A percentile compares a stretch with the other conserved stretches of the same genome.
Conservation (phyloP, 2,329 filamentous ascomycete genomes). For the Sclerotinia subarctica region DNA sequence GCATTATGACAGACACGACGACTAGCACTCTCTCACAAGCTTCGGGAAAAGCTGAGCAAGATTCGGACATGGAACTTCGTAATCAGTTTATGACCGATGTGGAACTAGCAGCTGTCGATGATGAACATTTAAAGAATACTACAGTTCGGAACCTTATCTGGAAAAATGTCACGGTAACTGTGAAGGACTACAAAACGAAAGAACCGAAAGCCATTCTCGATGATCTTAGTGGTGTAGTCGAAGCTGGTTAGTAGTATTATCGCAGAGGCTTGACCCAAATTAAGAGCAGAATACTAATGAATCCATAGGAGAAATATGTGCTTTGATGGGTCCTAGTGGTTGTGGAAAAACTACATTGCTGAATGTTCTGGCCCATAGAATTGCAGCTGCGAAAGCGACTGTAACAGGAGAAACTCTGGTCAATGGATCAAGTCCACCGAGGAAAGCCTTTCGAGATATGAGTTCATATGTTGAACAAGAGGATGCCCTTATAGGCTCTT, state of each 20-base stretch:
- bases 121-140: conserved; percentile 56
- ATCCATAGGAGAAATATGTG: conserved; percentile 63
- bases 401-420: conserved; percentile 55
- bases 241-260: conserved; percentile 49
- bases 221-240: conserved; percentile 59
- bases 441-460: conserved; percentile 58
- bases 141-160: conserved; percentile 64
- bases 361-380: conserved; percentile 68
- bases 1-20: conserved; percentile 17
- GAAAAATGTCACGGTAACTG: conserved; percentile 64
- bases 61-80: conserved; percentile 12
- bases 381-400: conserved; percentile 51
- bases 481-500: conserved; percentile 75
- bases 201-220: conserved; percentile 60
- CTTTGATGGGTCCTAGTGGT: conserved; percentile 74
- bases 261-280: background rate
- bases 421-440: conserved; percentile 58
- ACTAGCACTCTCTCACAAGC: conserved; percentile 16
- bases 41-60: conserved; percentile 12
- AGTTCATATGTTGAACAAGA: conserved; percentile 84
- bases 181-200: conserved; percentile 68
- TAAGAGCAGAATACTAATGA: conserved; percentile 6
- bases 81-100: conserved; percentile 30
- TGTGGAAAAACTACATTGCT: conserved; percentile 82
- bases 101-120: conserved; percentile 31